Percentiles rank a stretch among this genome's conserved stretches.
These are phyloP conservation scores for Dianthus caryophyllus DNA, from an alignment of 148 eudicot species.

Conservation along the genomic window DNA sequence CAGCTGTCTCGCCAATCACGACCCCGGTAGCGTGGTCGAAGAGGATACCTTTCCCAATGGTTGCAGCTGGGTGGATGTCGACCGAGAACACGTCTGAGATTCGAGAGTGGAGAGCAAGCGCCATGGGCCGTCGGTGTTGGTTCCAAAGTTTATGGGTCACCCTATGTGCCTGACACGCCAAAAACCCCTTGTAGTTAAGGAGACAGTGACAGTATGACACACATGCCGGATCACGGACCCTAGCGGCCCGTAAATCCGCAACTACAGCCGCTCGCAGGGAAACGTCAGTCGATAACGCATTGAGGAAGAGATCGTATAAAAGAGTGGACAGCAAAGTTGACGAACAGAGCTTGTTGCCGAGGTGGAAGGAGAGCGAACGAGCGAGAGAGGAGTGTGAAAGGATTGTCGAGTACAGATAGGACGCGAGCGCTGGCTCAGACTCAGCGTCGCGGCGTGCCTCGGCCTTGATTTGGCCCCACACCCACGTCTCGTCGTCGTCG, in stretches of 20 bases:
- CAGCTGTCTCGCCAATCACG: slow-evolving; percentile 69
- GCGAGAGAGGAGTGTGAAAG: slow-evolving; percentile 68
- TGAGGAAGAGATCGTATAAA: slow-evolving; percentile 73
- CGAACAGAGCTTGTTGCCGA: slow-evolving; percentile 80
- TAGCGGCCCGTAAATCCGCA: slow-evolving; percentile 81
- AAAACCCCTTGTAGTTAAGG: slow-evolving; percentile 80
- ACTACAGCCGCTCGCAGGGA: slow-evolving; percentile 56
- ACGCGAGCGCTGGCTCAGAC: slow-evolving; percentile 72
- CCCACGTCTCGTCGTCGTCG: slow-evolving; percentile 44
- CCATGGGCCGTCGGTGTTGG: slow-evolving; percentile 44
- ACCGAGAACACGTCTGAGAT: slow-evolving; percentile 58
- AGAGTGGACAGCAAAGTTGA: slow-evolving; percentile 78
- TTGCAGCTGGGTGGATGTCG: slow-evolving; percentile 68
- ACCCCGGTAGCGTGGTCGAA: slow-evolving; percentile 76
- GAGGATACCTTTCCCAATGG: slow-evolving; percentile 52
- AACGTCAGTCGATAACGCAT: slow-evolving; percentile 47
- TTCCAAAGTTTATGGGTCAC: slow-evolving; percentile 61
- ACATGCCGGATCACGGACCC: slow-evolving; percentile 79
- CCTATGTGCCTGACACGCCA: slow-evolving; percentile 69
- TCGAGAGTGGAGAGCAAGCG: slow-evolving; percentile 55
- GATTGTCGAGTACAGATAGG: slow-evolving; percentile 75
- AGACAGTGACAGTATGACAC: slow-evolving; percentile 75
- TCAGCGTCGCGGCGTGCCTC: slow-evolving; percentile 85
- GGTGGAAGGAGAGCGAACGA: slow-evolving; percentile 71
- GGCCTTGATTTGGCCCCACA: slow-evolving; percentile 71